Evolutionary conservation across 257 asterid genomes (phyloP).

Genomic region (Primulina huaijiensis): DNA sequence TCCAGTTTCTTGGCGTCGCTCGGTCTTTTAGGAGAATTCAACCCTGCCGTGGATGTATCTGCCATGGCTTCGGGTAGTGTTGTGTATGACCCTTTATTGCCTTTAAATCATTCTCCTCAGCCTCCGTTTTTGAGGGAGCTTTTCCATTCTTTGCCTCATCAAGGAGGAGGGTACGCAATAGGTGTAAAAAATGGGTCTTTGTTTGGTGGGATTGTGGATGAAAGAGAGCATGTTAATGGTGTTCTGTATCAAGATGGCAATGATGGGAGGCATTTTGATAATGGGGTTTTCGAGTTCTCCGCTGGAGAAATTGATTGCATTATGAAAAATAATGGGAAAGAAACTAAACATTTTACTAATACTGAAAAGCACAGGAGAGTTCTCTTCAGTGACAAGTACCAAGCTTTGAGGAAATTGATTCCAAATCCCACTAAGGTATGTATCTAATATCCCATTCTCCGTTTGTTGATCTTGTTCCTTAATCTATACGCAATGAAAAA

Average conservation of each 20-base stretch:
- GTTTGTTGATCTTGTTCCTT: background rate
- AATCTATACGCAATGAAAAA: too few relatives aligned
- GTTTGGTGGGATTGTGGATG: constrained; percentile 54
- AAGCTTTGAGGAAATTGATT: constrained; percentile 50
- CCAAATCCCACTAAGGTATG: constrained; percentile 80
- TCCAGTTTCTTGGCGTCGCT: constrained; percentile 57
- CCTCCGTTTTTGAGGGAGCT: constrained; percentile 77
- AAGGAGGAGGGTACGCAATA: constrained; percentile 36
- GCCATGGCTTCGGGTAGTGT: constrained; percentile 27
- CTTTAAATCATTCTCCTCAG: constrained; percentile 69
- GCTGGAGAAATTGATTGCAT: constrained; percentile 52
- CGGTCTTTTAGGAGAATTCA: constrained; percentile 62
- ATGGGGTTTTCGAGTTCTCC: constrained; percentile 61
- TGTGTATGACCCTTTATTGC: constrained; percentile 70
- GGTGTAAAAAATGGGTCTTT: constrained; percentile 40
- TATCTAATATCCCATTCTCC: background rate
- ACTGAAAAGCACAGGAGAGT: constrained; percentile 85
- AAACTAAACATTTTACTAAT: constrained; percentile 50
- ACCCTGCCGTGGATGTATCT: constrained; percentile 23
- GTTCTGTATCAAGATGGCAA: constrained; percentile 52
- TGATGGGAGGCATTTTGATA: constrained; percentile 41
- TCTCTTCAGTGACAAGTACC: constrained; percentile 54
- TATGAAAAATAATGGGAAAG: constrained; percentile 51
- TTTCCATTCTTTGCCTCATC: constrained; percentile 59
- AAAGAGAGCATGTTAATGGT: constrained; percentile 41